phyloP scores from a whole-genome alignment of 345 rosid genomes.

The Eucalyptus shirleyi region DNA sequence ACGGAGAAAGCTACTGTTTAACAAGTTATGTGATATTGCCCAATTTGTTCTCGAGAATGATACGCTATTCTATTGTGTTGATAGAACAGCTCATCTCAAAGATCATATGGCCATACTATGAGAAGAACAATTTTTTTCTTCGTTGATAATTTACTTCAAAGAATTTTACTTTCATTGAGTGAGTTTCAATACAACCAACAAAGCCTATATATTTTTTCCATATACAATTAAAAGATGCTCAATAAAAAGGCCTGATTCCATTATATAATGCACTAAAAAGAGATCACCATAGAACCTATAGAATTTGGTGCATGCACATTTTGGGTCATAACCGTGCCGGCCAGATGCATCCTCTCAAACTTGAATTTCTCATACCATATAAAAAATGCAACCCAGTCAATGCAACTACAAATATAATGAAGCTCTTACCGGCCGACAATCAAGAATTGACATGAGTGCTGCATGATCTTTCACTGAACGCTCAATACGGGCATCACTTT shows the following conservation, averaged over 20 bases:
- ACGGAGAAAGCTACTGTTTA: neutral
- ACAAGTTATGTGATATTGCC: neutral
- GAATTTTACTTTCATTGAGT: neutral
- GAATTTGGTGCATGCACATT: neutral
- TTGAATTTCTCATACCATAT: neutral
- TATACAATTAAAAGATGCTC: neutral
- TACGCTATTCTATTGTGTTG: neutral
- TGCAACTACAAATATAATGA: neutral
- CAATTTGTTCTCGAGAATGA: neutral
- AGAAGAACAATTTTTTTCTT: neutral
- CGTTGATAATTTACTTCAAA: neutral
- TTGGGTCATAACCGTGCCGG: neutral
- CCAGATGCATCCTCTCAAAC: neutral
- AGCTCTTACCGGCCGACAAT: slow-evolving; percentile 55
- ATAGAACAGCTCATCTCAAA: neutral
- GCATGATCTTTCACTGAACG: slow-evolving; percentile 83
- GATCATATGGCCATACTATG: neutral
- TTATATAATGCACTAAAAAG: neutral
- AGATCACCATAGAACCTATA: neutral
- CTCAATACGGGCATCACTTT: slow-evolving; percentile 88
- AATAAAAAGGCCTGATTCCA: neutral
- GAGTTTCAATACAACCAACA: neutral
- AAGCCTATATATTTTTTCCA: neutral
- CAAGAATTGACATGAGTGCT: slow-evolving; percentile 86
- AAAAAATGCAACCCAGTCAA: neutral